Evolutionary conservation across 768 basidiomycete genomes (phyloP), one percentile per base, ranked within the genome.

Genomic region (Leucocoprinus leucothites): DNA sequence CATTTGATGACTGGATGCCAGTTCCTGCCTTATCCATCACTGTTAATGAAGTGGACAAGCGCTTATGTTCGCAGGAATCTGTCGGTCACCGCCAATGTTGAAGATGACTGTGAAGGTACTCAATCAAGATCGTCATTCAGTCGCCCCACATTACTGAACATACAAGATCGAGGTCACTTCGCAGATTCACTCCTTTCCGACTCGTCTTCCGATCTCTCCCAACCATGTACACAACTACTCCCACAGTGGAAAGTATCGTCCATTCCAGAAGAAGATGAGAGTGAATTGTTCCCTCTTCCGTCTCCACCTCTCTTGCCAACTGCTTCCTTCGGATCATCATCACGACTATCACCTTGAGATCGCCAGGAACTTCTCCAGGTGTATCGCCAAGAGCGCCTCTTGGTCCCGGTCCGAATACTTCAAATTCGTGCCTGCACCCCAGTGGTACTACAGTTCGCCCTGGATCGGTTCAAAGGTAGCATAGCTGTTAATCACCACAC

Each of bases 41-140:
- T 3, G 84, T 87, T 0, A 85, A 88, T 57, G 86, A 86, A 63
- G 77, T 85, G 3, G 85, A 87, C 59, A 82, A 76, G 60, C 74
- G 82, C 21, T 71, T 81, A 11, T 72, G 74, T 51, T 77, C 77
- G 7, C 68, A 67, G n/a, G 80, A 82, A 53, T 64, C 26, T 64
- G 65, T 9, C 31, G 6, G 11, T 11, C 31, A 5, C 31, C 11
- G 31, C 3, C 14, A n/a, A 13, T 38, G 38, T 38, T 13, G 16
- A 38, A 4, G 16, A n/a, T n/a, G 16, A 38, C 14, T 3, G 38
- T 13, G 4, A 38, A 38, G 38, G 38, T 38, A n/a, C 16, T 38
- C 38, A 38, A 38, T 38, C 38, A 13, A 4, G 16, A 38, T 38
- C 16, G 38, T 38, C 38, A 38, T n/a, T n/a, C 34, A n/a, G 31